These are phyloP conservation scores for Hansenula lynferdii DNA, from an alignment of 1,139 yeast species.

Conservation along the genomic window DNA sequence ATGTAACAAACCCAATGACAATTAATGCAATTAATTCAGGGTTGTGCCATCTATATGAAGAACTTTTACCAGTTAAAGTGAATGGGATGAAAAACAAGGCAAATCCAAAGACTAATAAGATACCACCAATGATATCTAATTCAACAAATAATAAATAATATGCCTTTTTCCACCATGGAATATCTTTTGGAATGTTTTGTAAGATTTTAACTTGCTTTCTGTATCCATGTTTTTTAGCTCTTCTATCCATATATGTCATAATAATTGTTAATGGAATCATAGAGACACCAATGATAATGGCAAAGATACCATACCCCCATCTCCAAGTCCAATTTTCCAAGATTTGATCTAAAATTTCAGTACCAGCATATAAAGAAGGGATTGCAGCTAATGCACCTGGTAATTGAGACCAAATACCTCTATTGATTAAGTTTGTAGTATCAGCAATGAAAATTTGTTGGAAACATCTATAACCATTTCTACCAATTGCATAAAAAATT, in stretches of 20 bases:
- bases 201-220: slow-evolving; percentile 13
- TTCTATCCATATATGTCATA: slow-evolving; percentile 26
- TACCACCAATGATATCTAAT: slow-evolving; percentile 30
- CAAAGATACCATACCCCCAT: slow-evolving; percentile 36
- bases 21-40: slow-evolving; percentile 23
- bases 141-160: slow-evolving; percentile 21
- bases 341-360: slow-evolving; percentile 21
- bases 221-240: slow-evolving; percentile 21
- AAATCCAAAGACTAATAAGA: slow-evolving; percentile 29
- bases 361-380: slow-evolving; percentile 23
- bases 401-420: slow-evolving; percentile 31
- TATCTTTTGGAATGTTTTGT: slow-evolving; percentile 11
- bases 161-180: slow-evolving; percentile 6
- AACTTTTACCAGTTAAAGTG: slow-evolving; percentile 25
- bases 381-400: slow-evolving; percentile 25
- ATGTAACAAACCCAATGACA: slow-evolving; percentile 20
- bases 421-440: slow-evolving; percentile 31
- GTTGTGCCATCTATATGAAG: slow-evolving; percentile 23
- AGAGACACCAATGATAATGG: slow-evolving; percentile 30
- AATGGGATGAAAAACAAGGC: slow-evolving; percentile 31
- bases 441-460: slow-evolving; percentile 36
- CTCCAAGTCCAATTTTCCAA: slow-evolving; percentile 27
- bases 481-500: slow-evolving; percentile 31
- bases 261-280: slow-evolving; percentile 27
- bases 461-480: slow-evolving; percentile 32